Evolutionary conservation across 805 yeast genomes (phyloP), one percentile per base, ranked within the genome.

Genomic region (Candida methanosorbosa): DNA sequence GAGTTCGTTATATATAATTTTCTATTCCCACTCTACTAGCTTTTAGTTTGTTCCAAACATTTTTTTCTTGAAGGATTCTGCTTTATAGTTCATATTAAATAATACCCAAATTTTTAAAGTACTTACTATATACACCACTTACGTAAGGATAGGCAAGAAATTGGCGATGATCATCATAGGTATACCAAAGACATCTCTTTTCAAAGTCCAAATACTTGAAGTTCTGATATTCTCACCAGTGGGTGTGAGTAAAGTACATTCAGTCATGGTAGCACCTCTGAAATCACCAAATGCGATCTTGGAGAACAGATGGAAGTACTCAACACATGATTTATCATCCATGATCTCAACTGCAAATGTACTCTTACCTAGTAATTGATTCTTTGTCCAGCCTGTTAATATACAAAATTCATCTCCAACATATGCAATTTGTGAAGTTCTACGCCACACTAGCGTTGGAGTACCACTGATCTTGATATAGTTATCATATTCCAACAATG

Each of bases 141-240:
- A 57, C 4, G 62, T 66, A 32, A 75, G 41, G 19, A 85, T 79
- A 0, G 97, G 97, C 46, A 90, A 64, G 54, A 90, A 90, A 52
- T 86, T 92, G 14, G 96, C 97, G 23, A 90, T 73, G 17, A 92
- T 81, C 94, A 90, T 88, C 86, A 92, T 81, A 13, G 98, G 98
- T 35, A 90, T 80, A 8, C 96, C 97, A 60, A 92, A 90, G 14
- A 90, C 94, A 53, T 90, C 97, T 54, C 97, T 67, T 52, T 88
- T 87, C 43, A 92, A 63, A 1, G 97, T 92, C 94, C 96, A 85
- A 48, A 83, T 79, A 48, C 94, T 80, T 20, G 85, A 75, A 0
- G 97, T 84, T 33, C 80, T 66, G 31, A 90, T 72, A 18, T 54
- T 55, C 36, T 73, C 72, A 12, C 67, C 67, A 18, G 64, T 63